These are phyloP conservation scores for Fusarium sp. DNA, from an alignment of 2,329 filamentous ascomycete species.

Conservation along the genomic window DNA sequence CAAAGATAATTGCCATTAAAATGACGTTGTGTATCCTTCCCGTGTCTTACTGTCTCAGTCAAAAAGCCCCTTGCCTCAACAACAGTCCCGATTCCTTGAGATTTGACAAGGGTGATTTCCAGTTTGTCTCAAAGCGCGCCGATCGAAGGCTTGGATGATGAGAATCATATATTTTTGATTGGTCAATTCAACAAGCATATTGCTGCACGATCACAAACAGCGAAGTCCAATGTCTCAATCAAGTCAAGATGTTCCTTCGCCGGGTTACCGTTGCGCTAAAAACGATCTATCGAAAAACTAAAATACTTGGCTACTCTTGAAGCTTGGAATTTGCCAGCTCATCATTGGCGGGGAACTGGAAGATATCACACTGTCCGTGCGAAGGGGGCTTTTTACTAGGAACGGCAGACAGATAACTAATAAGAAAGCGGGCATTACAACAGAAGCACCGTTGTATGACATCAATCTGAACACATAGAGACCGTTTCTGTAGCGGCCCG, in stretches of 20 bases:
- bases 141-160: neutral
- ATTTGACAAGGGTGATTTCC: neutral
- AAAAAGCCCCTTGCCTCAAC: too few species aligned
- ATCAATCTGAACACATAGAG: neutral
- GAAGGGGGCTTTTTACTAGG: neutral
- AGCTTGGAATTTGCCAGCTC: neutral
- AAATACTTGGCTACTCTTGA: neutral
- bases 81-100: neutral
- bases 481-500: neutral
- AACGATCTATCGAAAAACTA: constrained; percentile 1
- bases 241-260: neutral
- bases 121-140: neutral
- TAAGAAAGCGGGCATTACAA: neutral
- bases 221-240: neutral
- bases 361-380: neutral
- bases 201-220: too few species aligned
- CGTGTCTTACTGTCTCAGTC: neutral
- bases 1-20: neutral
- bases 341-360: neutral
- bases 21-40: neutral
- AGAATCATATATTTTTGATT: neutral
- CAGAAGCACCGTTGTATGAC: neutral
- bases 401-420: neutral
- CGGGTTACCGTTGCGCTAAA: neutral
- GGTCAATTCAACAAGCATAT: neutral